A percentile compares a stretch with the other conserved stretches of the same genome.
phyloP scores from a whole-genome alignment of 495 filamentous ascomycete genomes.

The Tuber calosporum region DNA sequence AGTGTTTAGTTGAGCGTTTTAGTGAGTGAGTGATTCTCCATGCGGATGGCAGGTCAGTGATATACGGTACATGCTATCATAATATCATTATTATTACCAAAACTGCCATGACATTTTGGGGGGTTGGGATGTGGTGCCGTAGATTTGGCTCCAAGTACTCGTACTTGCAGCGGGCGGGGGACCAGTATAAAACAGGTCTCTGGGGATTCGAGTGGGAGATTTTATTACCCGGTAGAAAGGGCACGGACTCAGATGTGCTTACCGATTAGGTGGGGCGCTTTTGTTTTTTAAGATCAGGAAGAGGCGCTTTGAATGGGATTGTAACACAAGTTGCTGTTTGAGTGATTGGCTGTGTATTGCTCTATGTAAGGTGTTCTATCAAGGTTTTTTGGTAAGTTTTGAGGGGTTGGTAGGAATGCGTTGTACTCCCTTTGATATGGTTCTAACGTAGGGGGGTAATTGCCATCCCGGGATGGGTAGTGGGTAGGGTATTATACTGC shows the following conservation, averaged over 20 bases:
- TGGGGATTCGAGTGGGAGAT: background rate
- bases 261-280: too few relatives aligned
- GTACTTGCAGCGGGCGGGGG: too few relatives aligned
- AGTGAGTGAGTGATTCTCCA: background rate
- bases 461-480: background rate
- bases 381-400: background rate
- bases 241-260: too few relatives aligned
- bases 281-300: background rate
- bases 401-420: background rate
- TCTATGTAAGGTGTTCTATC: background rate
- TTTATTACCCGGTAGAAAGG: too few relatives aligned
- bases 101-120: background rate
- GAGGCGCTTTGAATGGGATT: background rate
- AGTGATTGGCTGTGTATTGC: background rate
- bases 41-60: background rate
- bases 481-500: background rate
- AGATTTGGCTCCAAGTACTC: too few relatives aligned
- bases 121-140: background rate
- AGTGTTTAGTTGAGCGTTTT: too few relatives aligned
- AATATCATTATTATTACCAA: too few relatives aligned
- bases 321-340: background rate
- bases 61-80: background rate
- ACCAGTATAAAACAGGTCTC: too few relatives aligned
- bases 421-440: background rate
- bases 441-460: background rate